Conservation (phyloP, 2,329 filamentous ascomycete species). For the Huntiella savannae region DNA sequence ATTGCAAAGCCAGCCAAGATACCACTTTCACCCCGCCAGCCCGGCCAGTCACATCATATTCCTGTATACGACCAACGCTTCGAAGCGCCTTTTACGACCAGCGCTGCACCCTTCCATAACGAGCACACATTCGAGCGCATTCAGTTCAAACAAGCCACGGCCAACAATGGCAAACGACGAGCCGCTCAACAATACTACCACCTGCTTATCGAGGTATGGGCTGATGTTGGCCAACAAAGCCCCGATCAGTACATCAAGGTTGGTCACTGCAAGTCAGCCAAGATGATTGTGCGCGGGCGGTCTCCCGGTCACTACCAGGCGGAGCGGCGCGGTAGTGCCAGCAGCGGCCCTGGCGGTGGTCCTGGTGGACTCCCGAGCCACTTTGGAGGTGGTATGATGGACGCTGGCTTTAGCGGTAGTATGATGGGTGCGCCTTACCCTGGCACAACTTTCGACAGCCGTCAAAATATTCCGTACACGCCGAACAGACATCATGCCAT, state of each 20-base stretch:
- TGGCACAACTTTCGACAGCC: conserved; percentile 21
- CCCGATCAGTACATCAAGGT: conserved; percentile 47
- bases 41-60: conserved; percentile 29
- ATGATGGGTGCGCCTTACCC: conserved; percentile 24
- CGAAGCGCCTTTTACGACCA: conserved; percentile 12
- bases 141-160: conserved; percentile 84
- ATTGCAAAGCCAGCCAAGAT: conserved; percentile 53
- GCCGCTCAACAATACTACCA: conserved; percentile 88
- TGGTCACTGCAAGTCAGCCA: conserved; percentile 52
- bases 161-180: conserved; percentile 80
- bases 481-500: conserved; percentile 21
- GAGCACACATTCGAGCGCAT: conserved; percentile 67
- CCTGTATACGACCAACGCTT: conserved; percentile 22
- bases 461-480: conserved; percentile 22
- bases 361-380: conserved; percentile 40
- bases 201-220: conserved; percentile 69
- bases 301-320: conserved; percentile 67
- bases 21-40: conserved; percentile 46
- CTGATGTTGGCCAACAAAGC: conserved; percentile 36
- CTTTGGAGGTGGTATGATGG: conserved; percentile 21
- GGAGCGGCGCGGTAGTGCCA: conserved; percentile 46
- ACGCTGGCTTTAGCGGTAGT: conserved; percentile 21
- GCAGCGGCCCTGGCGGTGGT: conserved; percentile 48
- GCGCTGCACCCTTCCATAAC: conserved; percentile 21
- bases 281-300: conserved; percentile 72